phyloP scores from a whole-genome alignment of 1,284 basidiomycete species.

The Phaffia rhodozyma region DNA sequence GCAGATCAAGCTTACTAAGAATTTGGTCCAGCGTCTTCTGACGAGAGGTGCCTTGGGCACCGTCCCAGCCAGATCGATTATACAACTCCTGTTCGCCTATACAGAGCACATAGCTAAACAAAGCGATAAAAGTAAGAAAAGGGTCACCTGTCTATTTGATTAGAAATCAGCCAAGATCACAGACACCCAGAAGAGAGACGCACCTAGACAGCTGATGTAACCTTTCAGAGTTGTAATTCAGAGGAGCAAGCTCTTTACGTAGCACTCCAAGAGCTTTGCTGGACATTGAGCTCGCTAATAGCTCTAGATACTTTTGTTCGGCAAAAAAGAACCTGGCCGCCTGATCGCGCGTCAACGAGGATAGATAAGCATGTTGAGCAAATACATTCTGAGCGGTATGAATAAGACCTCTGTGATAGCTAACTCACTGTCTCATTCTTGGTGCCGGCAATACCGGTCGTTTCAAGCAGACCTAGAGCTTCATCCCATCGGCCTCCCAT shows the following conservation, averaged over 20 bases:
- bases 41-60: constrained; percentile 66
- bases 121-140: background rate
- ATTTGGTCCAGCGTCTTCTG: constrained; percentile 61
- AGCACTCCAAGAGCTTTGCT: constrained; percentile 75
- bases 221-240: constrained; percentile 61
- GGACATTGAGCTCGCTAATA: constrained; percentile 71
- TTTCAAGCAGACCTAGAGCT: constrained; percentile 58
- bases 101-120: constrained; percentile 74
- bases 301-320: constrained; percentile 91
- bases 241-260: constrained; percentile 71
- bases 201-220: constrained; percentile 76
- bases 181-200: constrained; percentile 21
- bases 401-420: too few relatives aligned
- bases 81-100: constrained; percentile 70
- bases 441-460: constrained; percentile 53
- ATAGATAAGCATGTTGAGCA: constrained; percentile 19
- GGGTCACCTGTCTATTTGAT: background rate
- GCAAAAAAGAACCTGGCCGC: constrained; percentile 75
- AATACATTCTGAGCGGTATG: background rate
- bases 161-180: background rate
- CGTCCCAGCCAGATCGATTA: constrained; percentile 76
- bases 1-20: constrained; percentile 50
- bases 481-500: constrained; percentile 72
- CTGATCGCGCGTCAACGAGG: constrained; percentile 36
- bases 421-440: constrained; percentile 23